Conservation (phyloP, 768 basidiomycete species). For the Russula virescens region DNA sequence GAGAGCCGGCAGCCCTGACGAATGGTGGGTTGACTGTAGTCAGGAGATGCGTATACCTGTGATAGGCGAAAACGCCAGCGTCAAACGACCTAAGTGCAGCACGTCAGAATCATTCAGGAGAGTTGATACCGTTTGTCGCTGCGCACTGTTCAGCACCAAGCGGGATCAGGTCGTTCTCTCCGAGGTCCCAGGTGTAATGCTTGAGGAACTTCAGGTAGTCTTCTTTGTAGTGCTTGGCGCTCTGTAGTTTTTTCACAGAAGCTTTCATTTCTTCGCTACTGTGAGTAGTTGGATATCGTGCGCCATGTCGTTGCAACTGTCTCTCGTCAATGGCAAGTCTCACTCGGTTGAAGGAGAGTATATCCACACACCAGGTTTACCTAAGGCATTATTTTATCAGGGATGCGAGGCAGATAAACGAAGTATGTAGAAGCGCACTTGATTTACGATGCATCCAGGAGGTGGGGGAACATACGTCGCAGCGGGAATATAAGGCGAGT, state of each 20-base stretch:
- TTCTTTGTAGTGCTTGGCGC: slow-evolving; percentile 41
- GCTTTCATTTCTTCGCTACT: slow-evolving; percentile 39
- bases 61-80: slow-evolving; percentile 46
- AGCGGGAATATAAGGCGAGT: slow-evolving; percentile 54
- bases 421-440: slow-evolving; percentile 35
- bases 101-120: neutral
- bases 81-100: slow-evolving; percentile 39
- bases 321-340: neutral
- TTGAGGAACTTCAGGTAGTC: slow-evolving; percentile 50
- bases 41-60: slow-evolving; percentile 50
- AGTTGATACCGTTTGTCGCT: neutral
- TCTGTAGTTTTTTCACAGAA: slow-evolving; percentile 50
- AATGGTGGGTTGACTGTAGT: slow-evolving; percentile 44
- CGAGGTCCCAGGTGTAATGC: slow-evolving; percentile 54
- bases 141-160: slow-evolving; percentile 62
- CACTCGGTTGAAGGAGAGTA: neutral
- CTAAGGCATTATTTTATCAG: slow-evolving; percentile 31
- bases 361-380: slow-evolving; percentile 51
- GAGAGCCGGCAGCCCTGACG: slow-evolving; percentile 44
- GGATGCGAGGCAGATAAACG: neutral
- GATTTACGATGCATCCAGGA: slow-evolving; percentile 45
- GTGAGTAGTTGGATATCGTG: slow-evolving; percentile 62
- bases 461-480: slow-evolving; percentile 44
- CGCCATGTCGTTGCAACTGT: slow-evolving; percentile 77
- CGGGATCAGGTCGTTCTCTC: slow-evolving; percentile 52